Evolutionary conservation across 345 rosid species (phyloP), one percentile per base, ranked within the genome.

Genomic region (Moricandia arvensis): DNA sequence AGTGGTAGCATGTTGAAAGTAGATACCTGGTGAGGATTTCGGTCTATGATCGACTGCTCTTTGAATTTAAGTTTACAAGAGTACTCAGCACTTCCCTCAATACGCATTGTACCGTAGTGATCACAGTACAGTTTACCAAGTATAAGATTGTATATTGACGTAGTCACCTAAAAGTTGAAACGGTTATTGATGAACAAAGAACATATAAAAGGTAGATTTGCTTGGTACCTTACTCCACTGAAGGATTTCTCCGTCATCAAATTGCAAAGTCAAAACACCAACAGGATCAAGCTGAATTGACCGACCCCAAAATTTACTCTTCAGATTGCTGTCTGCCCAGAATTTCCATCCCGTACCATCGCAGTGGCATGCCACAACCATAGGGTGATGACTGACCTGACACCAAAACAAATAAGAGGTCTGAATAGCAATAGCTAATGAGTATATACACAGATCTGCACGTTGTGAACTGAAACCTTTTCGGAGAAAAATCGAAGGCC

Each of bases 351-450:
- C 99, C 11, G 85, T 86, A 51, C 99, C 99, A 80, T 96, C 93
- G 80, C 98, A 96, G 62, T 93, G 98, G 73, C 97, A 96, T 70
- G 99, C 99, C 65, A 96, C 90, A 74, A 96, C 76, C 97, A 91
- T 96, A 63, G 99, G 99, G 81, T 96, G 99, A 81, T 96, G 99
- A 76, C 99, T 96, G 86, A 95, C 99, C 99, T 95, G 94, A 86
- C 83, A 82, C 38, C 78, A 83, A 72, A 73, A 69, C 11, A 41
- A 65, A 55, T 34, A 74, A 69, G 33, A 63, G 10, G 59, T 57
- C 29, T 73, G 59, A 67, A 59, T 64, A 69, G 65, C 35, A 43
- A 33, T 57, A 8, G 12, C 59, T 63, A n/a, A 57, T 34, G 7
- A 62, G 57, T 16, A 12, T 63, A 55, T 57, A 62, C 41, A 21